phyloP scores from a whole-genome alignment of 768 basidiomycete genomes.

The Gelatoporia subvermispora region DNA sequence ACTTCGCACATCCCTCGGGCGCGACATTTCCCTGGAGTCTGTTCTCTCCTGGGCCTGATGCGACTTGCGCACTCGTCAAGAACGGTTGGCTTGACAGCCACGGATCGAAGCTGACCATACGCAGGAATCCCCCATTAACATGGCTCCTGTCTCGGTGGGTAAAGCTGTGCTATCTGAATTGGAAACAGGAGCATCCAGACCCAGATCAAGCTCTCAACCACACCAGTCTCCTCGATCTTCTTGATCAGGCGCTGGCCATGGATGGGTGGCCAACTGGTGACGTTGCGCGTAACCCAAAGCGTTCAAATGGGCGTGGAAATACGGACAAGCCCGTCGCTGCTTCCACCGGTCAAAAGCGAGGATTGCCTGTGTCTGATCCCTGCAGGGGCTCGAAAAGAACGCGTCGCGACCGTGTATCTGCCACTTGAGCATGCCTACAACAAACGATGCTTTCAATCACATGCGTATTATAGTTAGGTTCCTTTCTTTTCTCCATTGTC shows the following conservation, averaged over 20 bases:
- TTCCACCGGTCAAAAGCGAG: too few species aligned
- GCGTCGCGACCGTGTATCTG: too few species aligned
- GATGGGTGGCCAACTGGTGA: constrained; percentile 6
- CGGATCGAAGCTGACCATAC: background rate
- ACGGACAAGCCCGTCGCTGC: too few species aligned
- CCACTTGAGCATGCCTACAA: too few species aligned
- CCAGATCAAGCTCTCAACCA: background rate
- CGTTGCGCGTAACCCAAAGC: background rate
- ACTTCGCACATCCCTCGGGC: background rate
- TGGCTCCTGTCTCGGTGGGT: background rate
- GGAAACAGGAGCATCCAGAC: background rate
- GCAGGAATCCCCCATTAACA: background rate
- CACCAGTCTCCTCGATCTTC: background rate
- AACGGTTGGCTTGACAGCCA: background rate
- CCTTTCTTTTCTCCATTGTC: too few species aligned
- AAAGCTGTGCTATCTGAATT: background rate
- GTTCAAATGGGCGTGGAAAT: too few species aligned
- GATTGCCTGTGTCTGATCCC: too few species aligned
- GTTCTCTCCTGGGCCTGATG: background rate
- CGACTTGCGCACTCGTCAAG: background rate
- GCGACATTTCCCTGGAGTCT: background rate
- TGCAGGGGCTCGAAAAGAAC: too few species aligned
- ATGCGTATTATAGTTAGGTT: too few species aligned
- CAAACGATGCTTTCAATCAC: too few species aligned
- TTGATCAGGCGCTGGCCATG: constrained; percentile 1